phyloP scores from a whole-genome alignment of 2,329 filamentous ascomycete genomes.

The Aschersonia sp. region DNA sequence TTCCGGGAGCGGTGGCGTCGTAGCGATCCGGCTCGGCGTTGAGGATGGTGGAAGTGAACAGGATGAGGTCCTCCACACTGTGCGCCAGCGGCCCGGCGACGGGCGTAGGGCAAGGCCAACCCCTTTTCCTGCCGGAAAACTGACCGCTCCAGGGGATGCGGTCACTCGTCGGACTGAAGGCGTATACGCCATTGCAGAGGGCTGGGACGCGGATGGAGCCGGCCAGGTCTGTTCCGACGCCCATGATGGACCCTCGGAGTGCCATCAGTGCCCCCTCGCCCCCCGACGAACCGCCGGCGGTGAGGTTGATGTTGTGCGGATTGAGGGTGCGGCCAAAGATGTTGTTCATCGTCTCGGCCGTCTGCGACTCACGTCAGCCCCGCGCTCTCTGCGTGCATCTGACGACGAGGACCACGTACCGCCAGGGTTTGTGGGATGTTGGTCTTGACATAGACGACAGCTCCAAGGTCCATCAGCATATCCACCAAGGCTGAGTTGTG shows the following conservation, averaged over 20 bases:
- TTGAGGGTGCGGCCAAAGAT: slow-evolving; percentile 13
- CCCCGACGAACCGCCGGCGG: slow-evolving; percentile 10
- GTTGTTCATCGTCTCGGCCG: slow-evolving; percentile 23
- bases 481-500: slow-evolving; percentile 11
- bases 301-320: slow-evolving; percentile 18
- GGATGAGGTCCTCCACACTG: slow-evolving; percentile 14
- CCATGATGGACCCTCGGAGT: slow-evolving; percentile 10
- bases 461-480: slow-evolving; percentile 11
- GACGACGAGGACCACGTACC: slow-evolving; percentile 13
- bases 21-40: slow-evolving; percentile 26
- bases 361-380: slow-evolving; percentile 5
- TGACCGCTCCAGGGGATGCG: slow-evolving; percentile 30
- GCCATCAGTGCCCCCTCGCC: slow-evolving; percentile 11
- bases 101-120: slow-evolving; percentile 13
- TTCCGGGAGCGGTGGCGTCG: slow-evolving; percentile 23
- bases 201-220: slow-evolving; percentile 38
- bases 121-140: slow-evolving; percentile 7
- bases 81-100: slow-evolving; percentile 27
- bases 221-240: slow-evolving; percentile 12
- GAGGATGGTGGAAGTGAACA: slow-evolving; percentile 21
- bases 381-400: rapidly evolving
- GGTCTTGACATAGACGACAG: slow-evolving; percentile 24
- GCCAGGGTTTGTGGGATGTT: slow-evolving; percentile 49
- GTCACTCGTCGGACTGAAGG: slow-evolving; percentile 39
- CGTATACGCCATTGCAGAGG: slow-evolving; percentile 39